Evolutionary conservation across 1,284 basidiomycete species (phyloP), one percentile per base, ranked within the genome.

Genomic region (Schizophyllum amplum): DNA sequence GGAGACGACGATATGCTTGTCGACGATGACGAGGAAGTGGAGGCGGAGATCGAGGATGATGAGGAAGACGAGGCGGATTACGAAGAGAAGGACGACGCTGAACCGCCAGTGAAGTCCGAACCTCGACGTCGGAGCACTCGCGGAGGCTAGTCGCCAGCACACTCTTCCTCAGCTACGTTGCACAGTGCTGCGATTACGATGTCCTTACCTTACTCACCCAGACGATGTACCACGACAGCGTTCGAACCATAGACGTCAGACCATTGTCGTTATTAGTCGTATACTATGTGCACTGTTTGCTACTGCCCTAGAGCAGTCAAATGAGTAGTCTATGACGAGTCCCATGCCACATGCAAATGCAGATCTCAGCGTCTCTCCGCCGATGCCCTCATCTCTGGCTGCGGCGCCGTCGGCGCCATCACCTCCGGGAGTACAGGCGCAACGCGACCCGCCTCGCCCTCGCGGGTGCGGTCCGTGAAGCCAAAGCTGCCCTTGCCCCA

Each of bases 401-500:
- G 47, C 24, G 51, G 50, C 46, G 53, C 17, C 49, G 21, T 53
- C 2, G 48, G 13, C 22, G 48, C 13, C 61, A 27, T 55, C 50
- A 26, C 47, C 53, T 64, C 55, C 20, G 62, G 61, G 42, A n/a
- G n/a, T n/a, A n/a, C n/a, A n/a, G 70, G 65, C 46, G 82, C 78
- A 55, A 73, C 77, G 5, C 76, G 78, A 46, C 80, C 79, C 27
- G 75, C 74, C 9, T 66, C 69, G 49, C 61, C 62, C 53, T 67
- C 66, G 11, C 65, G 64, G 51, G 61, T 64, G 59, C 70, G 70
- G 65, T 83, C 75, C 9, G 77, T 77, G 67, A 91, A 91, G 25
- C 89, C 88, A 65, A 90, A 89, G 56, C 75, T 74, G 55, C 82
- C 87, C 67, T 82, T 86, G 21, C 87, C 86, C 87, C 86, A 90